Evolutionary conservation across 192 early-diverging fungal genomes (phyloP).

Genomic region (Coemansia sp.): DNA sequence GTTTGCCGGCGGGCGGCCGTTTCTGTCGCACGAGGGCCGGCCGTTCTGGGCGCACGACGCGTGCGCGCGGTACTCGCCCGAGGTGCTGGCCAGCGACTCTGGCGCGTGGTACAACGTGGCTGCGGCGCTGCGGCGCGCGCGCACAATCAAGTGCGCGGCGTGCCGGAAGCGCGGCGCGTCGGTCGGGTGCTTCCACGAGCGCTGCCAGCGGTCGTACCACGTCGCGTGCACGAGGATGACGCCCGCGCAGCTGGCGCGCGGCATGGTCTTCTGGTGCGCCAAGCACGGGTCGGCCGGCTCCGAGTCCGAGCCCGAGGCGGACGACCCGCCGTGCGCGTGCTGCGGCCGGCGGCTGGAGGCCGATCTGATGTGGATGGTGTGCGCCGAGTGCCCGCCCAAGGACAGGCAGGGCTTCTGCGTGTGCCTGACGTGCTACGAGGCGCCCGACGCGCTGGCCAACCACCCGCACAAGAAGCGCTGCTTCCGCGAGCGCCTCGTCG

Average conservation of each 20-base stretch:
- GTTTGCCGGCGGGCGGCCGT: slow-evolving; percentile 54
- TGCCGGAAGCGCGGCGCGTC: slow-evolving; percentile 86
- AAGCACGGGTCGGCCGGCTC: slow-evolving; percentile 49
- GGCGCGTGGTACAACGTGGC: slow-evolving; percentile 88
- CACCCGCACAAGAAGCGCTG: slow-evolving; percentile 58
- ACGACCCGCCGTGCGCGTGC: slow-evolving; percentile 46
- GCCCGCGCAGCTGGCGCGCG: slow-evolving; percentile 70
- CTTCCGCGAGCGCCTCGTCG: slow-evolving; percentile 51
- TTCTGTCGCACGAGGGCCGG: slow-evolving; percentile 60
- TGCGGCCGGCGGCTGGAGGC: slow-evolving; percentile 28
- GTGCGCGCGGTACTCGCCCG: slow-evolving; percentile 84
- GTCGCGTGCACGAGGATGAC: slow-evolving; percentile 76
- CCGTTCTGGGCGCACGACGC: slow-evolving; percentile 85
- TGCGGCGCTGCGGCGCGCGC: slow-evolving; percentile 69
- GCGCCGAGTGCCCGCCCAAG: slow-evolving; percentile 42
- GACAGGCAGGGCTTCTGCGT: slow-evolving; percentile 34
- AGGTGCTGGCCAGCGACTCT: slow-evolving; percentile 69
- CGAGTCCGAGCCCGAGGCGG: slow-evolving; percentile 17
- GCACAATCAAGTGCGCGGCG: slow-evolving; percentile 71
- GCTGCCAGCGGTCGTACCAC: slow-evolving; percentile 84
- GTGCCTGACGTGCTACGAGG: slow-evolving; percentile 53
- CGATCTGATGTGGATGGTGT: slow-evolving; percentile 56
- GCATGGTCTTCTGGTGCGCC: slow-evolving; percentile 88
- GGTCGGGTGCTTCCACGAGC: slow-evolving; percentile 83
- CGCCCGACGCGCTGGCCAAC: slow-evolving; percentile 39